Evolutionary conservation across 2,329 filamentous ascomycete genomes (phyloP), one percentile per base, ranked within the genome.

Genomic region (Zopfia rhizophila): DNA sequence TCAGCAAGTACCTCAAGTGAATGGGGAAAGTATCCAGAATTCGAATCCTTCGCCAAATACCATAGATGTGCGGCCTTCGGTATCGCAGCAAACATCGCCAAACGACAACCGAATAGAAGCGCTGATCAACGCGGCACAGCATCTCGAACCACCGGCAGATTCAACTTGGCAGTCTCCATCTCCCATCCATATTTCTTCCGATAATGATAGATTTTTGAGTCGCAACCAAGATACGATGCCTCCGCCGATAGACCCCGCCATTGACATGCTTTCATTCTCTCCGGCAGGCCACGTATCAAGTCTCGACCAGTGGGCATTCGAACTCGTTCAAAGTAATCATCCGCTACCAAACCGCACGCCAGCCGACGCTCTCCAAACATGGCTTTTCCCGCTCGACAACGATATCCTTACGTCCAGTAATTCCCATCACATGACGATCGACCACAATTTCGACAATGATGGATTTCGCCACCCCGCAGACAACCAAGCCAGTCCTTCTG

Each of bases 301-400:
- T 38, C 55, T 71, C 14, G 66, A 70, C 41, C 66, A 69, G 45
- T 71, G 68, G 68, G 61, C 68, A 11, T 71, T 71, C 40, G 68
- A 70, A 45, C 53, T 71, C 2, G 66, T 70, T 30, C 68, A 71
- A 37, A 69, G 58, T 48, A 69, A 66, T 38, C 64, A 71, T 42
- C 61, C 68, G 8, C 36, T 69, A 19, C 63, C 67, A n/a, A 69
- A 66, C 30, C 58, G 67, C 35, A 70, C 66, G 5, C 66, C 66
- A 12, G 66, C 68, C 3, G 66, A 70, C 51, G 65, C 68, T 12
- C 46, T 71, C 6, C 65, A 69, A 39, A 70, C 68, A 3, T 71
- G 68, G 68, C 56, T 71, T 2, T 71, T 69, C 40, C 66, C 66
- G n/a, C 40, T 67, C 11, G 66, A 70, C 12, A 55, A 51, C 19